Base-by-base conservation (phyloP, 164 flowering plant species). In the Aristolochia californica region DNA sequence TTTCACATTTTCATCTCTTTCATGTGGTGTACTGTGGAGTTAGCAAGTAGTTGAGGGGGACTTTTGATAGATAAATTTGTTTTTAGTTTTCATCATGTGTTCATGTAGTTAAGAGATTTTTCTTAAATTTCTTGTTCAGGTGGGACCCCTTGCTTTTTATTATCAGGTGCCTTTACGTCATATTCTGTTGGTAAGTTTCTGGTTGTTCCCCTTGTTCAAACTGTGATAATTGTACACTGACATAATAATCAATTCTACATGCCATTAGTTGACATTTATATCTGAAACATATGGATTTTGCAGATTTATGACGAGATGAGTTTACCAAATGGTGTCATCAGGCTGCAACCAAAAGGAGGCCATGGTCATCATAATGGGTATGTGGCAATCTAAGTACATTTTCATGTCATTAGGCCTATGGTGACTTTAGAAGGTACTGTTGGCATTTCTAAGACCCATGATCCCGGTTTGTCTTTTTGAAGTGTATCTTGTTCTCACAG, bases 291-390 rank as follows among this genome's bases (percentile, higher is more conserved):
- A 12, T 53, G 55, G 26, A 28, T 30, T 14, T 15, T 54, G 5
- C 59, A 93, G 96, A 77, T 78, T 17, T 84, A 90, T 72, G 97
- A 94, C 70, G 99, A 94, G 67, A 94, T 84, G 91, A 84, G 82
- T 80, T 74, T 90, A 62, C 95, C 96, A 57, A 94, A 90, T 83
- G 99, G 99, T 61, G 85, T 90, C 65, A 51, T 90, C 62, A 80
- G 90, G 75, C 73, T 94, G 63, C 93, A 85, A 60, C 94, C 86
- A 23, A 90, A 79, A 77, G 97, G 93, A 72, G 97, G 99, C 25
- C 97, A 85, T 77, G 97, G 97, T 22, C 75, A 89, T 79, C 97
- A 93, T 71, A 93, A 82, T 57, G 99, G 99, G 97, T 89, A 82
- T 59, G 68, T 45, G 22, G 53, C 47, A 54, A 14, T 57, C 21